Conservation (phyloP, 805 yeast species). For the Saccharomycopsis amapae region DNA sequence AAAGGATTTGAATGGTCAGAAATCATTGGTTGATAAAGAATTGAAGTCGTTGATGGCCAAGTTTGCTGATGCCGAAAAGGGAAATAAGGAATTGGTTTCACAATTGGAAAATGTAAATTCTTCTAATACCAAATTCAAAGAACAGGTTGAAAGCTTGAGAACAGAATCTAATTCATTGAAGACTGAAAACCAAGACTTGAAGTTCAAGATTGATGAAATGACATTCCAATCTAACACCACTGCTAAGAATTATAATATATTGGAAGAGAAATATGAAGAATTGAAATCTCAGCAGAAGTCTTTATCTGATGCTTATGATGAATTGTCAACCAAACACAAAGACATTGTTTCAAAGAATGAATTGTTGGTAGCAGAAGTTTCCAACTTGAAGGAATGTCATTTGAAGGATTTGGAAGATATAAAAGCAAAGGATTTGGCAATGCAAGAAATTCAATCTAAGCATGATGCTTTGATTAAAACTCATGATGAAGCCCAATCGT, state of each 20-base stretch:
- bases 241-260: conserved; percentile 14
- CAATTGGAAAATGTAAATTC: not conserved
- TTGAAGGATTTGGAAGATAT: not conserved
- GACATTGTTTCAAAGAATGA: not conserved
- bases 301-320: not conserved
- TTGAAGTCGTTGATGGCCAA: not conserved
- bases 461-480: not conserved
- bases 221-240: conserved; percentile 16
- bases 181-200: conserved; percentile 15
- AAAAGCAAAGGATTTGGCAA: not conserved
- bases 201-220: conserved; percentile 7
- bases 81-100: not conserved
- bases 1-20: not conserved
- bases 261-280: conserved; percentile 8
- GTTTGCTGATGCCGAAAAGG: not conserved
- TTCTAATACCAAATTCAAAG: not conserved
- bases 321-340: not conserved
- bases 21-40: not conserved
- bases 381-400: not conserved
- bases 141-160: not conserved
- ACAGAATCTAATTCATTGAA: not conserved
- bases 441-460: not conserved
- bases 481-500: not conserved
- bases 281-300: not conserved
- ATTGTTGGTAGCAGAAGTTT: not conserved